Evolutionary conservation across 768 basidiomycete genomes (phyloP).

Genomic region (Rhizopogon vulgaris): DNA sequence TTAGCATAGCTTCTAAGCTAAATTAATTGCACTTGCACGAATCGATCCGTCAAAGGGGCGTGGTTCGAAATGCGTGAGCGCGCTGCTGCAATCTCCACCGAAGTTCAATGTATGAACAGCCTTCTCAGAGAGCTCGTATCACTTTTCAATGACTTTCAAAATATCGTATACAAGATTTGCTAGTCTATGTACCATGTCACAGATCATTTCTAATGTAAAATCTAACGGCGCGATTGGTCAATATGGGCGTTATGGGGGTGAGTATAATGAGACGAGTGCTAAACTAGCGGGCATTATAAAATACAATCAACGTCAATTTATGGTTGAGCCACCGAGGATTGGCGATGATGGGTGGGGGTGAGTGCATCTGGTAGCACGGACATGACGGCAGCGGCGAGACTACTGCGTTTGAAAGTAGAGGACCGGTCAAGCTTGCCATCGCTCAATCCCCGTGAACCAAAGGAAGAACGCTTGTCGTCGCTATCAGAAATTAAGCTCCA

Average conservation of each 20-base stretch:
- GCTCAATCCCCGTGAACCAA: constrained; percentile 41
- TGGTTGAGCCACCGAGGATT: constrained; percentile 24
- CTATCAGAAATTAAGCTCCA: constrained; percentile 85
- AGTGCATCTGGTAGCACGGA: constrained; percentile 56
- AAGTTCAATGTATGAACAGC: too few species aligned
- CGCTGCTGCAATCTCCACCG: too few species aligned
- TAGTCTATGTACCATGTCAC: too few species aligned
- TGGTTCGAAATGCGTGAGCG: too few species aligned
- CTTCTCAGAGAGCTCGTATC: too few species aligned
- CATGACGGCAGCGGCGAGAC: constrained; percentile 55
- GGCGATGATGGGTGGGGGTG: constrained; percentile 34
- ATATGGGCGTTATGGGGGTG: constrained; percentile 4
- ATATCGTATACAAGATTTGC: too few species aligned
- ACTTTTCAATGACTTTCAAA: too few species aligned
- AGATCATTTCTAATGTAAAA: constrained; percentile 15
- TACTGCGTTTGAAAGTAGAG: constrained; percentile 49
- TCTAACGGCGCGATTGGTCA: constrained; percentile 2
- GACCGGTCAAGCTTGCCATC: constrained; percentile 31
- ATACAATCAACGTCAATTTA: constrained; percentile 8
- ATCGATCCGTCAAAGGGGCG: too few species aligned
- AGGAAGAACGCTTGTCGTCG: constrained; percentile 54
- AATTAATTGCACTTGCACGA: too few species aligned
- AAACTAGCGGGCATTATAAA: neutral
- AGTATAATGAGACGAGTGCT: constrained; percentile 3
- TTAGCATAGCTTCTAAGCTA: too few species aligned